A percentile compares a stretch with the other conserved stretches of the same genome.
These are phyloP conservation scores for Saccharomyces hybrid DNA, from an alignment of 1,139 yeast species.

Conservation along the genomic window DNA sequence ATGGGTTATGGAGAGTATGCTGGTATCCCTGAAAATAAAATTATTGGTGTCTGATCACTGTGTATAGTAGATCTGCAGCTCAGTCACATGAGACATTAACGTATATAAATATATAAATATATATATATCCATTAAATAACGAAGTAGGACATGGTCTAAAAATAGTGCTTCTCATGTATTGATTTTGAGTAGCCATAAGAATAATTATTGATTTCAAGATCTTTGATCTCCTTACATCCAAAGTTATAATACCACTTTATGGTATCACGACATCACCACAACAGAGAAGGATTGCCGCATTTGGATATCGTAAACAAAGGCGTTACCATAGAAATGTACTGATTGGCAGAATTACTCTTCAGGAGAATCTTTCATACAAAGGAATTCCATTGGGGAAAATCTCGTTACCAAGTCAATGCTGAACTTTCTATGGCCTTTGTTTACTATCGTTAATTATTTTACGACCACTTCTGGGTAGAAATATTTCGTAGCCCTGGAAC, in stretches of 20 bases:
- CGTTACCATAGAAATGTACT: background rate
- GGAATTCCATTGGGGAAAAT: background rate
- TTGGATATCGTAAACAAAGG: background rate
- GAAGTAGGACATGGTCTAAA: background rate
- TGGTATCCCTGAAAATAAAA: constrained; percentile 63
- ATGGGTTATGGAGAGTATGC: constrained; percentile 89
- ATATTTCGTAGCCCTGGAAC: background rate
- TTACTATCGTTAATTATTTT: background rate
- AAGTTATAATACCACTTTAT: background rate
- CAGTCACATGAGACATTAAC: background rate
- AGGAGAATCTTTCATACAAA: background rate
- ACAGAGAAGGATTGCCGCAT: background rate
- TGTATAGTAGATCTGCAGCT: background rate
- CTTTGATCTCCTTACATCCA: background rate
- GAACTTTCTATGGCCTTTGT: background rate
- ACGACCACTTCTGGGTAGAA: background rate
- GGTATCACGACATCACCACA: background rate
- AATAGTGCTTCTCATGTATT: background rate
- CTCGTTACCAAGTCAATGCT: background rate
- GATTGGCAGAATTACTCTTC: background rate
- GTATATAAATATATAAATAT: background rate
- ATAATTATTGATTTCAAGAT: background rate
- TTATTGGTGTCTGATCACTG: constrained; percentile 4
- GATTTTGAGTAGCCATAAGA: background rate
- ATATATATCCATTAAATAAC: background rate